These are phyloP conservation scores for Schwanniomyces polymorphus DNA, from an alignment of 805 yeast genomes.

Conservation along the genomic window DNA sequence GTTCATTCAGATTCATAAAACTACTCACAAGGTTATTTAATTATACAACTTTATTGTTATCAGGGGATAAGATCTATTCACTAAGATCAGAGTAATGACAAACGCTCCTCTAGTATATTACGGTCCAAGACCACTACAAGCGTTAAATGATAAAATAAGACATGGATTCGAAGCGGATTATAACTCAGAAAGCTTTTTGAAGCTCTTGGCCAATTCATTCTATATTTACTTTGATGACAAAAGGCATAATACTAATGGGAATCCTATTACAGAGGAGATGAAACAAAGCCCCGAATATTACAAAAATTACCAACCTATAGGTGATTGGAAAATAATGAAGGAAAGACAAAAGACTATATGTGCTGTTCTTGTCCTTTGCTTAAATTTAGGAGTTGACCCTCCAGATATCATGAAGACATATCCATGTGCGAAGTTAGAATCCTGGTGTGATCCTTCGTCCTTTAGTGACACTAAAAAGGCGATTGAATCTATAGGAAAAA, in stretches of 20 bases:
- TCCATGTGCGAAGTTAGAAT: slow-evolving; percentile 88
- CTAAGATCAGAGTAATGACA: slow-evolving; percentile 1
- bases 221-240: slow-evolving; percentile 88
- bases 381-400: slow-evolving; percentile 94
- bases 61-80: background rate
- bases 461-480: slow-evolving; percentile 88
- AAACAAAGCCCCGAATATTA: slow-evolving; percentile 36
- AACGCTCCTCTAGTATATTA: slow-evolving; percentile 11
- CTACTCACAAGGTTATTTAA: background rate
- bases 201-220: slow-evolving; percentile 62
- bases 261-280: slow-evolving; percentile 63
- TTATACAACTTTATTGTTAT: background rate
- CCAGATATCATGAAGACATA: slow-evolving; percentile 93
- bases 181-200: slow-evolving; percentile 55
- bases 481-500: slow-evolving; percentile 86
- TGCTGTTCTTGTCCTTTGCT: slow-evolving; percentile 88
- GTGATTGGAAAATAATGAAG: slow-evolving; percentile 89
- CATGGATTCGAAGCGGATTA: slow-evolving; percentile 69
- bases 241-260: slow-evolving; percentile 87
- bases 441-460: slow-evolving; percentile 88
- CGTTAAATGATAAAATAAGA: slow-evolving; percentile 55
- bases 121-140: slow-evolving; percentile 42
- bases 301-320: slow-evolving; percentile 64
- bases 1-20: background rate
- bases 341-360: slow-evolving; percentile 91